Evolutionary conservation across 345 rosid species (phyloP), one percentile per base, ranked within the genome.

Genomic region (Salix dunnii): DNA sequence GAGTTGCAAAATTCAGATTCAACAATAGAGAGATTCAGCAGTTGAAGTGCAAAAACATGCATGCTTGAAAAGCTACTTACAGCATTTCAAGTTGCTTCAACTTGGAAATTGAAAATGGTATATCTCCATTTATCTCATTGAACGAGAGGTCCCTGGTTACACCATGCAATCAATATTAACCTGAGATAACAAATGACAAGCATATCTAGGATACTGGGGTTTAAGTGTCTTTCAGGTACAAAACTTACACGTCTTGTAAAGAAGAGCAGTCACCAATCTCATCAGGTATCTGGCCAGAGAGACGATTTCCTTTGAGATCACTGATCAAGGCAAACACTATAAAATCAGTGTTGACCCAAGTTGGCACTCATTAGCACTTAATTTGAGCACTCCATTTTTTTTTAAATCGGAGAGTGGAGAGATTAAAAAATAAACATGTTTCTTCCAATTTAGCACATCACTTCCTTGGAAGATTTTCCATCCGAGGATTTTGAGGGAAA

Each of bases 211-310:
- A 5, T 69, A 35, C 23, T 7, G 2, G 13, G 1, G 27, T 27
- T 36, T 18, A 38, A 46, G 36, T 40, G 43, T 35, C 43, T 7
- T 53, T 31, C 25, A 7, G 21, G 21, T 49, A 69, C 33, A 53
- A 25, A 63, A 81, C 99, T 89, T 87, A 96, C 99, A 96, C 70
- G 85, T 82, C 88, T 80, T 77, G 79, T 72, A 96, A 75, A 53
- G 95, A 89, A 33, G 94, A 87, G 78, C 98, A 96, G 79, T 92
- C 97, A 65, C 98, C 99, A 73, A 96, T 93, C 87, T 96, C 99
- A 75, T 92, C 98, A 36, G 98, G 99, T 60, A 96, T 96, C 82
- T 96, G 99, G 23, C 99, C 98, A 3, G 94, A 86, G 28, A 93
- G 89, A 65, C 77, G 89, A 81, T 96, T 96, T 49, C 91, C 91